phyloP scores from a whole-genome alignment of 163 green algal genomes.

The Chloroidium sp. region DNA sequence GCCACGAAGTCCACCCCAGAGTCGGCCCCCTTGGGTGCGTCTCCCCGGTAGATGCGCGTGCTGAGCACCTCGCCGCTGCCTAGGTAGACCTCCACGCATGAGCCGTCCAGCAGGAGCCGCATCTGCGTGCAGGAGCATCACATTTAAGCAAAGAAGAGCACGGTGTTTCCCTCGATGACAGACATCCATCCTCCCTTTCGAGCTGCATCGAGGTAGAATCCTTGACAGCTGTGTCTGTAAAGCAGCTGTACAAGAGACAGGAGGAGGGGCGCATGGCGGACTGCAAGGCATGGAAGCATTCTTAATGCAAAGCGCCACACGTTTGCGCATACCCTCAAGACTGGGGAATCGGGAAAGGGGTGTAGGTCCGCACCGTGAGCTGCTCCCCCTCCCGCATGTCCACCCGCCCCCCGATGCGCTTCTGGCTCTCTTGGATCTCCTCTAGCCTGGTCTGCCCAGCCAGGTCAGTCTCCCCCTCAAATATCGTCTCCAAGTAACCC shows the following conservation, averaged over 20 bases:
- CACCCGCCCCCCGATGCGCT: constrained; percentile 55
- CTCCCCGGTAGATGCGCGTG: constrained; percentile 64
- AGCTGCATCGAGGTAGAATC: not conserved
- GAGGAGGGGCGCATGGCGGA: no score
- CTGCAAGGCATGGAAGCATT: no score
- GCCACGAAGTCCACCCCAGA: constrained; percentile 62
- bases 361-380: not conserved
- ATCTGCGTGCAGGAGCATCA: constrained; percentile 34
- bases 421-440: not conserved
- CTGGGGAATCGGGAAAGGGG: no score
- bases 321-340: no score
- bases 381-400: constrained; percentile 28
- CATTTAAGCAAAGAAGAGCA: not conserved
- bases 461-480: no score
- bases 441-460: no score
- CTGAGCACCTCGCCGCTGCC: constrained; percentile 66
- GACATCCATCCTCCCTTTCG: not conserved
- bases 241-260: no score
- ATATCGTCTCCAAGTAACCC: no score
- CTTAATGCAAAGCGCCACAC: no score
- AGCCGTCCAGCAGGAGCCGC: constrained; percentile 69
- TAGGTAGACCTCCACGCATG: constrained; percentile 52
- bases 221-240: no score
- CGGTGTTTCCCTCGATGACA: no score
- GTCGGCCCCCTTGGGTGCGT: constrained; percentile 24